These are phyloP conservation scores for Rutstroemia sydowiana DNA, from an alignment of 2,329 filamentous ascomycete species.

Conservation along the genomic window DNA sequence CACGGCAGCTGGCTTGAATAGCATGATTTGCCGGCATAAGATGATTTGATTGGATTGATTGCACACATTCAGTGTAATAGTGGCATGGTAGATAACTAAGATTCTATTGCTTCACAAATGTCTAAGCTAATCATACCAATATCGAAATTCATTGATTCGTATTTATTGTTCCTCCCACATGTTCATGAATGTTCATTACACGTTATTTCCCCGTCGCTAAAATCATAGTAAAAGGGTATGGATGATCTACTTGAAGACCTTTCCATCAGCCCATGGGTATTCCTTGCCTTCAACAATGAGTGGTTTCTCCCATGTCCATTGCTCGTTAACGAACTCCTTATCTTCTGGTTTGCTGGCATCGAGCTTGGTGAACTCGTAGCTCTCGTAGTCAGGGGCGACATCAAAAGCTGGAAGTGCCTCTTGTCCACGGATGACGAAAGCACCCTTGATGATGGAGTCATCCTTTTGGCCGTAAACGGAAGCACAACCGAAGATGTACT, in stretches of 20 bases:
- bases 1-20: not conserved
- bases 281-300: constrained; percentile 76
- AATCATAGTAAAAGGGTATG: constrained; percentile 12
- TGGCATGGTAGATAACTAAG: not conserved
- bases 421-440: constrained; percentile 90
- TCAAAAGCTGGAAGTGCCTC: constrained; percentile 83
- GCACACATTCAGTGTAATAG: not conserved
- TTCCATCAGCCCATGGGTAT: constrained; percentile 82
- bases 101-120: constrained; percentile 3
- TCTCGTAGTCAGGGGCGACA: constrained; percentile 94
- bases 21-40: not conserved
- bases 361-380: constrained; percentile 94
- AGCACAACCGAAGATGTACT: constrained; percentile 89
- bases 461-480: constrained; percentile 87
- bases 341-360: constrained; percentile 81
- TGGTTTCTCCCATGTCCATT: constrained; percentile 90
- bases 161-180: constrained; percentile 7
- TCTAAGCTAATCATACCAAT: constrained; percentile 19
- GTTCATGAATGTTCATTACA: constrained; percentile 11
- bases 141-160: constrained; percentile 12
- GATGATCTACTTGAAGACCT: constrained; percentile 91
- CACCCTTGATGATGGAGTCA: constrained; percentile 85
- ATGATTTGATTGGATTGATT: not conserved
- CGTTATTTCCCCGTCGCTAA: constrained; percentile 17
- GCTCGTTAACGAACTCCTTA: constrained; percentile 74